Evolutionary conservation across 805 yeast species (phyloP).

Genomic region (Helenozyma baotianmanensis): DNA sequence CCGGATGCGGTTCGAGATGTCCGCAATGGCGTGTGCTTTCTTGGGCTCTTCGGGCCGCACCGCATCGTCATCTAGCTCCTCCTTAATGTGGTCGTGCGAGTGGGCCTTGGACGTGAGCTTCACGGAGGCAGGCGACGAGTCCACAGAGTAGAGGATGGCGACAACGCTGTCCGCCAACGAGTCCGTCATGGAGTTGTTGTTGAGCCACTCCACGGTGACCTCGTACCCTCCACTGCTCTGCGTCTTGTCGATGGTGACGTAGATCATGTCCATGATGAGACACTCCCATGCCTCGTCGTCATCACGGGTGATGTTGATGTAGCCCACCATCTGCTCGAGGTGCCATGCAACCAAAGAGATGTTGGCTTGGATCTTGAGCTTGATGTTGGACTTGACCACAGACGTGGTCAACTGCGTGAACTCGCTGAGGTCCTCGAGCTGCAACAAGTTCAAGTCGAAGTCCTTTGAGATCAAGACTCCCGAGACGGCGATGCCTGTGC

Average conservation of each 20-base stretch:
- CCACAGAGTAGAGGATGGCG: slow-evolving; percentile 87
- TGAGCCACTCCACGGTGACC: slow-evolving; percentile 83
- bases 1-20: slow-evolving; percentile 28
- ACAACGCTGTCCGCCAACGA: slow-evolving; percentile 91
- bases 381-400: slow-evolving; percentile 75
- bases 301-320: slow-evolving; percentile 58
- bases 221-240: slow-evolving; percentile 25
- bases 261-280: slow-evolving; percentile 43
- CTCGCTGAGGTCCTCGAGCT: slow-evolving; percentile 83
- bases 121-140: slow-evolving; percentile 92
- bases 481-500: slow-evolving; percentile 43
- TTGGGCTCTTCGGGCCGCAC: slow-evolving; percentile 11
- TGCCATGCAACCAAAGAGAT: slow-evolving; percentile 83
- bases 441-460: slow-evolving; percentile 78
- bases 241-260: slow-evolving; percentile 38
- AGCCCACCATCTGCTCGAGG: slow-evolving; percentile 92
- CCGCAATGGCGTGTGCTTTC: slow-evolving; percentile 24
- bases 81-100: slow-evolving; percentile 33
- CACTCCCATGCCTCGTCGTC: slow-evolving; percentile 44
- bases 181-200: slow-evolving; percentile 76
- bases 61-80: slow-evolving; percentile 18
- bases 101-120: slow-evolving; percentile 69
- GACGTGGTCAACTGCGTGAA: slow-evolving; percentile 85
- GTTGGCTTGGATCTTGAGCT: slow-evolving; percentile 73
- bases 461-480: slow-evolving; percentile 91